These are phyloP conservation scores for Chalciporus piperatus DNA, from an alignment of 768 basidiomycete species.

Conservation along the genomic window DNA sequence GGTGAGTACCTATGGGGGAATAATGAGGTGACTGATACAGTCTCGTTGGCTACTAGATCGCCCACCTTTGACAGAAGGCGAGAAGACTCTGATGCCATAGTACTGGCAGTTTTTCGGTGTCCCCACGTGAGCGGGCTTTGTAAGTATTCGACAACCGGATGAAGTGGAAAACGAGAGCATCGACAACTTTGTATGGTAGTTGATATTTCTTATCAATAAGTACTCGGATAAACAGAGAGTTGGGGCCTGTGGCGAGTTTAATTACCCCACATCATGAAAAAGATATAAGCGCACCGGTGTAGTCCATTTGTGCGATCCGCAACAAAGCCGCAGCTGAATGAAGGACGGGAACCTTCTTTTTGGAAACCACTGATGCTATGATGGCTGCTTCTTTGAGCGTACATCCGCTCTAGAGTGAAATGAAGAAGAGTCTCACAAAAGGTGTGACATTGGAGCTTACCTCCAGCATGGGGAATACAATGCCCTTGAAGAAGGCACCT, in stretches of 20 bases:
- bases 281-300: constrained; percentile 57
- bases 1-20: constrained; percentile 70
- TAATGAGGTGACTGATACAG: constrained; percentile 1
- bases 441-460: constrained; percentile 42
- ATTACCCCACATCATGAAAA: background rate
- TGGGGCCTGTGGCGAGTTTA: constrained; percentile 55
- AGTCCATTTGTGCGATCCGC: constrained; percentile 94
- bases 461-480: constrained; percentile 92
- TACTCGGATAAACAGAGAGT: constrained; percentile 95
- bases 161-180: constrained; percentile 97
- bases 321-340: constrained; percentile 95
- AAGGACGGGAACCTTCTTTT: constrained; percentile 91
- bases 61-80: constrained; percentile 88
- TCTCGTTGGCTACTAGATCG: background rate
- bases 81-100: constrained; percentile 97
- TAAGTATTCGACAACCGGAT: constrained; percentile 92
- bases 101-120: constrained; percentile 85
- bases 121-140: constrained; percentile 66
- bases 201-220: constrained; percentile 98
- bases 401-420: constrained; percentile 60
- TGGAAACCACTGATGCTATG: constrained; percentile 85
- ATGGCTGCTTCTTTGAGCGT: constrained; percentile 94
- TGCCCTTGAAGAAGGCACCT: constrained; percentile 96
- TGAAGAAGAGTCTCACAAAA: constrained; percentile 28
- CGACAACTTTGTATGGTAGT: constrained; percentile 95